Conservation (phyloP, 306 rosid species). For the Vachellia pachyceras region DNA sequence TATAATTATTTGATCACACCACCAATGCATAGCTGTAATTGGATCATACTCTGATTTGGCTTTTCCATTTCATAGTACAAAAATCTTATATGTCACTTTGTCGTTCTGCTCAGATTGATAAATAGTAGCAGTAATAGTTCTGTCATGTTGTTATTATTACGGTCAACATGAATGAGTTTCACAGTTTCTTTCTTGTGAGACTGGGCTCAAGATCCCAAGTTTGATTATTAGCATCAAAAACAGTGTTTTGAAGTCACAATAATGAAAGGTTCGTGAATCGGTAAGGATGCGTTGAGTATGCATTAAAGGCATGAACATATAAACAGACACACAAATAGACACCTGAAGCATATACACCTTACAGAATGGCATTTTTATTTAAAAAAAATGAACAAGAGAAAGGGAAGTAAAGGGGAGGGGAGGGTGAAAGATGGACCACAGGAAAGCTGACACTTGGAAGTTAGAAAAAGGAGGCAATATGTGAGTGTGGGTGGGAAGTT, state of each 20-base stretch:
- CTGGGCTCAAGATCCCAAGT: not conserved
- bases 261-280: not conserved
- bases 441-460: slow-evolving; percentile 33
- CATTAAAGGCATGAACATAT: not conserved
- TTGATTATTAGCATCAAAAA: not conserved
- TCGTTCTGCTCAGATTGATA: not conserved
- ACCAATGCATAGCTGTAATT: slow-evolving; percentile 38
- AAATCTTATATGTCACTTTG: not conserved
- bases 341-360: not conserved
- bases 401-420: not conserved
- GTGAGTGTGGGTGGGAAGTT: too few species aligned
- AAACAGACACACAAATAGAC: not conserved
- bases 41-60: slow-evolving; percentile 15
- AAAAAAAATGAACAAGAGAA: not conserved
- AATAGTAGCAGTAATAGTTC: not conserved
- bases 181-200: not conserved
- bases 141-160: not conserved
- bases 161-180: not conserved
- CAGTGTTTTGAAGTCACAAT: not conserved
- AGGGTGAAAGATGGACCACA: slow-evolving; percentile 41
- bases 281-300: not conserved
- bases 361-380: not conserved
- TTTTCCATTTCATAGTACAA: slow-evolving; percentile 15
- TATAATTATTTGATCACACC: slow-evolving; percentile 38
- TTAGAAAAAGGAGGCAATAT: not conserved